Evolutionary conservation across 2,329 filamentous ascomycete genomes (phyloP), one percentile per base, ranked within the genome.

Genomic region (Aspergillus sojae): DNA sequence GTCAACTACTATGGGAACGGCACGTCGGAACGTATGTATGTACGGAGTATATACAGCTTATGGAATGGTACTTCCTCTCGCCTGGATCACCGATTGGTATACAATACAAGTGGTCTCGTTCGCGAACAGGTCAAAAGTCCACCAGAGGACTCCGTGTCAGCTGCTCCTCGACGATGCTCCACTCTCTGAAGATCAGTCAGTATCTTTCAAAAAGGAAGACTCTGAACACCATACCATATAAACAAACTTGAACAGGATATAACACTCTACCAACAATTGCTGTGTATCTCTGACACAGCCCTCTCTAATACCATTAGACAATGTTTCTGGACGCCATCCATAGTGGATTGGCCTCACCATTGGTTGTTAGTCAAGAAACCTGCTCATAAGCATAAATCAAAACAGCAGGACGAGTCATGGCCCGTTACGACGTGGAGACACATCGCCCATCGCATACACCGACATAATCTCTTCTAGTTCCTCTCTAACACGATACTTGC

Each of bases 391-490:
- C 19, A 21, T 19, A 28, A 50, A 28, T 12, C 12, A 21, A 55
- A 39, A 10, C 32, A 26, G 11, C n/a, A 54, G 16, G 48, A 28
- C 12, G 19, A 34, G 16, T 10, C n/a, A 46, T 11, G 30, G 36
- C 39, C 30, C 55, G 32, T 54, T 46, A 23, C 12, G 46, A 12
- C 52, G 48, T 46, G 61, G 39, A n/a, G 39, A 46, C n/a, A 5
- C 23, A 21, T 43, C 28, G 43, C 48, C 55, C 61, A 36, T 21
- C 48, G 34, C 32, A 54, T 55, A 62, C 56, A 58, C 30, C 55
- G 55, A 45, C 60, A 58, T 53, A 46, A 21, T 10, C 34, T 41
- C 50, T 21, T 46, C 54, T 39, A 54, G 46, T 46, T 54, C n/a
- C 48, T 43, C 45, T 43, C 36, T 21, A 43, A 46, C 30, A 52